Conservation (phyloP, 352 stramenopile species). For the Peronospora destructor region DNA sequence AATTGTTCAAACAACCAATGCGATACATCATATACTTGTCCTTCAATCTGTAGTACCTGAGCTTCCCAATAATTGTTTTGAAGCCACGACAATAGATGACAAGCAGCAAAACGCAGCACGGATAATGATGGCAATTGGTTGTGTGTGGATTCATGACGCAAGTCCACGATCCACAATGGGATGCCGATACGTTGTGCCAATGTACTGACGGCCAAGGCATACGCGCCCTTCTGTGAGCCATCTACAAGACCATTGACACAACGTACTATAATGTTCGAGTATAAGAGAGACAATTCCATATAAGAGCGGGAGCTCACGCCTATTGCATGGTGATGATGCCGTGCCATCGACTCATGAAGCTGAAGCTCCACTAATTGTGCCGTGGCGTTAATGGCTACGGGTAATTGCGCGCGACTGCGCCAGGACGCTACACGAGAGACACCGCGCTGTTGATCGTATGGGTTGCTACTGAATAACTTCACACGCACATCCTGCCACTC, state of each 20-base stretch:
- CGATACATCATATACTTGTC: slow-evolving; percentile 39
- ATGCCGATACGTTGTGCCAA: slow-evolving; percentile 87
- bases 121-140: slow-evolving; percentile 88
- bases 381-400: slow-evolving; percentile 73
- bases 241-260: slow-evolving; percentile 84
- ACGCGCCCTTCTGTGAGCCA: slow-evolving; percentile 66
- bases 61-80: slow-evolving; percentile 82
- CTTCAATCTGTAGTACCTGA: slow-evolving; percentile 48
- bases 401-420: slow-evolving; percentile 60
- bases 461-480: slow-evolving; percentile 45
- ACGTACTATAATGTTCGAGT: slow-evolving; percentile 56
- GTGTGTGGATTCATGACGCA: slow-evolving; percentile 90
- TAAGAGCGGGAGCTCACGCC: slow-evolving; percentile 67
- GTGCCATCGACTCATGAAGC: slow-evolving; percentile 62
- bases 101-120: slow-evolving; percentile 79
- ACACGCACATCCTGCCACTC: slow-evolving; percentile 68
- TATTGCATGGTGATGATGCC: slow-evolving; percentile 56
- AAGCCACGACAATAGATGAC: slow-evolving; percentile 86
- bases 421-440: slow-evolving; percentile 59
- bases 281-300: slow-evolving; percentile 71
- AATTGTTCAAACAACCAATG: slow-evolving; percentile 31
- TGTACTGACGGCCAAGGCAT: slow-evolving; percentile 65
- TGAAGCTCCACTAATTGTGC: slow-evolving; percentile 70
- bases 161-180: slow-evolving; percentile 89
- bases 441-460: slow-evolving; percentile 40